Conservation (phyloP, 805 yeast genomes). For the Candida easanensis region DNA sequence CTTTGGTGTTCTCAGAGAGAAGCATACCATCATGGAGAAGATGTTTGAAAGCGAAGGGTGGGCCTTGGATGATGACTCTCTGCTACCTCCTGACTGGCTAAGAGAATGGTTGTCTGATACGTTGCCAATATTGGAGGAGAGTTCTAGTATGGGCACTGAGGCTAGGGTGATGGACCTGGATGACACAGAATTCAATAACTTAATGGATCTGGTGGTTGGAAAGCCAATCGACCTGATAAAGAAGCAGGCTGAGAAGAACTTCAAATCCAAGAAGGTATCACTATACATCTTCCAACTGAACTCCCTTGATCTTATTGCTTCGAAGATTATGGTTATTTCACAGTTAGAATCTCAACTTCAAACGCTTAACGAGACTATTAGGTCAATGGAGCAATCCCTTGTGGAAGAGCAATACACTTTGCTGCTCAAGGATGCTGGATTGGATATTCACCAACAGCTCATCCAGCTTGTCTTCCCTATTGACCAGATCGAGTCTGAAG, state of each 20-base stretch:
- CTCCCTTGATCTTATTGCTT: conserved; percentile 54
- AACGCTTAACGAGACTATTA: conserved; percentile 33
- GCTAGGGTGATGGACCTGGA: conserved; percentile 38
- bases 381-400: conserved; percentile 36
- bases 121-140: conserved; percentile 42
- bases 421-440: conserved; percentile 49
- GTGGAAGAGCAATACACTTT: conserved; percentile 43
- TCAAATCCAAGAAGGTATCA: conserved; percentile 15
- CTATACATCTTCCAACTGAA: conserved; percentile 48
- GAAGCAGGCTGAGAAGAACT: conserved; percentile 29
- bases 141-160: conserved; percentile 1
- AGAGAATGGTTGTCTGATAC: conserved; percentile 61
- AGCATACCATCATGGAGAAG: conserved; percentile 25
- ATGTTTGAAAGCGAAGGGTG: conserved; percentile 28
- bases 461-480: conserved; percentile 72
- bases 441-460: conserved; percentile 59
- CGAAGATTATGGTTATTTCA: conserved; percentile 47
- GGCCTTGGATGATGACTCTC: conserved; percentile 44
- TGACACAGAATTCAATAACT: conserved; percentile 32
- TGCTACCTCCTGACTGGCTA: conserved; percentile 84
- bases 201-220: conserved; percentile 43
- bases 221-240: conserved; percentile 31
- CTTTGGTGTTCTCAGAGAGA: conserved; percentile 37
- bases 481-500: conserved; percentile 46
- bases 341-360: conserved; percentile 35